Base-by-base conservation (phyloP, 169 alveolate genomes). In the Neospora caninum region DNA sequence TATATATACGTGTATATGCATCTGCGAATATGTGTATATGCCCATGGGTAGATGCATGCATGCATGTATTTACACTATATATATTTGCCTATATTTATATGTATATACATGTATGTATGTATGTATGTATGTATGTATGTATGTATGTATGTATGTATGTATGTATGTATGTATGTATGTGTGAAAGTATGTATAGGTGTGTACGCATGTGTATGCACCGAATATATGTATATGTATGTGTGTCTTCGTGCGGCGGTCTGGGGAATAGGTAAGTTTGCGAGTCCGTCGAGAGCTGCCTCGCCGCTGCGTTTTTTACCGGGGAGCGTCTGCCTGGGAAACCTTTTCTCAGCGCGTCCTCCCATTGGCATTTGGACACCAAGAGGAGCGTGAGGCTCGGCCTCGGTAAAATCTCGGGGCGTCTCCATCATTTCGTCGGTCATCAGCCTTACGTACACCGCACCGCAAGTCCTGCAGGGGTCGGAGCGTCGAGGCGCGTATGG, bases 371-470 rank as follows among this genome's bases (percentile, higher is more conserved):
- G 13, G 22, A 13, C 22, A 49, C 22, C 22, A 13, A 13, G 4
- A 16, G 73, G 73, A 64, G 20, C 25, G 73, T 27, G 4, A 9
- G 4, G 34, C 73, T 64, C 73, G n/a, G n/a, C 7, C 73, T 22
- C 73, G 16, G 73, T 29, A 29, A 64, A 64, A 27, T 64, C 73
- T 27, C 1, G n/a, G n/a, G 73, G 73, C 31, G 73, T 64, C 34
- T 64, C n/a, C 73, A 64, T 9, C 73, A 64, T 64, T 64, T 64
- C 73, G 73, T 64, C 73, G 73, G 73, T 64, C 73, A 64, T 64
- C 73, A 64, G 73, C 73, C 20, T 16, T 64, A 64, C 73, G n/a
- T 64, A 64, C 25, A 64, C 73, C n/a, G 73, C 73, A 29, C 73
- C 73, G 73, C 73, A 64, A 16, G 73, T 27, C 31, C 34, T 27